phyloP scores from a whole-genome alignment of 805 yeast species.

The Metschnikowia rubicola region DNA sequence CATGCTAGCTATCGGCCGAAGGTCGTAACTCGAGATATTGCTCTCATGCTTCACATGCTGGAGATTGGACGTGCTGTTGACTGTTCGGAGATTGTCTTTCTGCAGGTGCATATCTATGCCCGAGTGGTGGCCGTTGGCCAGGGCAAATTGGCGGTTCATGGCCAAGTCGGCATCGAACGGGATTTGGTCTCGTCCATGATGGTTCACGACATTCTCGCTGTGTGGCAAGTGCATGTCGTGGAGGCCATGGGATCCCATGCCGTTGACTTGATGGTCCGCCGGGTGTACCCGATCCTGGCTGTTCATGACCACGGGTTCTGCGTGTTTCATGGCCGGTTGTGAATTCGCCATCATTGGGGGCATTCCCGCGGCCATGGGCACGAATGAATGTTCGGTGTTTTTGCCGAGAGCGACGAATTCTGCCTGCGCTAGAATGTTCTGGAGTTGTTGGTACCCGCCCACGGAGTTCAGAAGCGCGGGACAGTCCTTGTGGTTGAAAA shows the following conservation, averaged over 20 bases:
- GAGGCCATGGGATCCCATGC: neutral
- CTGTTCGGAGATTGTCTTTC: constrained; percentile 22
- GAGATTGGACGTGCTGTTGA: constrained; percentile 33
- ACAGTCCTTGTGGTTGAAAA: constrained; percentile 52
- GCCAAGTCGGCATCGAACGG: constrained; percentile 9
- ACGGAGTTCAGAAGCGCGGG: constrained; percentile 37
- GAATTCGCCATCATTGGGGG: constrained; percentile 33
- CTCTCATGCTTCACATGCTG: constrained; percentile 17
- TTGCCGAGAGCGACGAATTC: constrained; percentile 27
- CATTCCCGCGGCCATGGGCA: constrained; percentile 31
- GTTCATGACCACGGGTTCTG: constrained; percentile 2
- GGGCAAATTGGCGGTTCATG: constrained; percentile 8
- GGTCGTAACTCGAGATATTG: constrained; percentile 6
- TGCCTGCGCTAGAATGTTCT: constrained; percentile 37
- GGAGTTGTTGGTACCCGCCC: constrained; percentile 46
- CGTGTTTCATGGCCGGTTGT: neutral
- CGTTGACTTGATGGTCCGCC: constrained; percentile 1
- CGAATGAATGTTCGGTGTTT: constrained; percentile 21
- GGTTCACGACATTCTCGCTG: constrained; percentile 2
- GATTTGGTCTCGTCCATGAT: constrained; percentile 12
- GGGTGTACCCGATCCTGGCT: constrained; percentile 1
- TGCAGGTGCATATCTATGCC: constrained; percentile 3
- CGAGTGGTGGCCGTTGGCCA: constrained; percentile 1
- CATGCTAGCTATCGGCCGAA: constrained; percentile 18
- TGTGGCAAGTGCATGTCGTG: constrained; percentile 9